These are phyloP conservation scores for Parastagonospora nodorum DNA, from an alignment of 2,329 filamentous ascomycete species.

Conservation along the genomic window DNA sequence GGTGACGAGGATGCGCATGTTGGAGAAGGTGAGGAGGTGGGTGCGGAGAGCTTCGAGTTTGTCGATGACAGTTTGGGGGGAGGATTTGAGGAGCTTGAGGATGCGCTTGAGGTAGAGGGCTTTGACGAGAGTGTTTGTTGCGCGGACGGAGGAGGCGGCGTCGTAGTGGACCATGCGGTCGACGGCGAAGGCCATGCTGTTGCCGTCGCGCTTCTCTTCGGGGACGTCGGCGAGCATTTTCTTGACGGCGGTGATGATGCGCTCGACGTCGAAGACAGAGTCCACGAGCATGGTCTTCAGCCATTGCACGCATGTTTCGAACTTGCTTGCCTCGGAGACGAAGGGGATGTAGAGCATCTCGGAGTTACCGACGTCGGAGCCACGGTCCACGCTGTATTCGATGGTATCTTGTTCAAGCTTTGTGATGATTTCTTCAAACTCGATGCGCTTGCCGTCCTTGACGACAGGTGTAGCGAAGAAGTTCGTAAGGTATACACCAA, in stretches of 20 bases:
- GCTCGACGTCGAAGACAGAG: constrained; percentile 79
- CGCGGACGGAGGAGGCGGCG: constrained; percentile 75
- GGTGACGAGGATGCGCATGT: constrained; percentile 83
- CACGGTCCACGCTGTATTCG: constrained; percentile 75
- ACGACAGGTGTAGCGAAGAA: constrained; percentile 93
- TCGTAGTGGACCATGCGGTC: constrained; percentile 80
- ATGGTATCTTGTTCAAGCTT: constrained; percentile 91
- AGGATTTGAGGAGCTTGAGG: constrained; percentile 76
- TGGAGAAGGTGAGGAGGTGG: constrained; percentile 79
- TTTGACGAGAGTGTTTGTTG: constrained; percentile 82
- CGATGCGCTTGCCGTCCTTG: constrained; percentile 74
- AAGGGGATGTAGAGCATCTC: constrained; percentile 84
- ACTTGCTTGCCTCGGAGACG: constrained; percentile 87
- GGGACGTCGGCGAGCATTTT: constrained; percentile 92
- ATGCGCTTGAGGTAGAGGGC: constrained; percentile 85
- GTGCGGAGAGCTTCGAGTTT: constrained; percentile 79
- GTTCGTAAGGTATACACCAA: constrained; percentile 84
- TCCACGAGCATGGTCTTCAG: constrained; percentile 85
- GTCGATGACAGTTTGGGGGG: constrained; percentile 74
- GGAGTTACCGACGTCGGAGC: constrained; percentile 71
- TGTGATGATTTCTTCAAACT: constrained; percentile 91
- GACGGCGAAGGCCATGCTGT: constrained; percentile 65
- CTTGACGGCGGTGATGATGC: constrained; percentile 66
- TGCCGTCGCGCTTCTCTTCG: constrained; percentile 85
- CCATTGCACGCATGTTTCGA: constrained; percentile 80